phyloP scores from a whole-genome alignment of 169 alveolate species.

The Hepatocystis sp. region DNA sequence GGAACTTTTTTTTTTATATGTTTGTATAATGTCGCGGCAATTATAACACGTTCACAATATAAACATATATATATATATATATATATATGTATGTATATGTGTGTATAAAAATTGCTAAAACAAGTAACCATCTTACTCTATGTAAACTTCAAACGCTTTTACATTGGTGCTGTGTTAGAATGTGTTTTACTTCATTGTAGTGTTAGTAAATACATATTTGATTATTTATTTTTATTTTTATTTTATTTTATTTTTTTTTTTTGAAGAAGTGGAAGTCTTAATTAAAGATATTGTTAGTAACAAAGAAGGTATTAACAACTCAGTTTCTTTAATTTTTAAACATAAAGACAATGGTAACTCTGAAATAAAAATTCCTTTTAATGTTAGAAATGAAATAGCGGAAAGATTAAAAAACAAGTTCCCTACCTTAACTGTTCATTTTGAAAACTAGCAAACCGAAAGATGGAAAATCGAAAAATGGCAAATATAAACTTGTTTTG shows the following conservation, averaged over 20 bases:
- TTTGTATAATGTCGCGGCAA: no score
- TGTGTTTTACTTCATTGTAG: no score
- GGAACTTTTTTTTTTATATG: no score
- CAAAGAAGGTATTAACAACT: conserved; percentile 68
- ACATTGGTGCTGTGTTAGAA: no score
- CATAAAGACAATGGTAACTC: conserved; percentile 20
- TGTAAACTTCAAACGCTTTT: no score
- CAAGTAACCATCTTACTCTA: no score
- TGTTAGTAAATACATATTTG: no score
- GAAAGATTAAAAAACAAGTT: conserved; percentile 70
- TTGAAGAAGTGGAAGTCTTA: conserved; percentile 51
- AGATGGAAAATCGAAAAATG: not conserved
- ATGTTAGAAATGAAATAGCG: conserved; percentile 56
- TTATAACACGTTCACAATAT: not conserved
- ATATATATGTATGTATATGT: not conserved
- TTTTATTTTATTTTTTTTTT: not conserved
- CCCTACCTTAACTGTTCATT: conserved; percentile 61
- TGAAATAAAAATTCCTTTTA: conserved; percentile 52
- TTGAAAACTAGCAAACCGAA: conserved; percentile 32
- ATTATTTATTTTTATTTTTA: no score
- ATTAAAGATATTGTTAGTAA: conserved; percentile 35
- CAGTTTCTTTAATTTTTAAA: conserved; percentile 28
- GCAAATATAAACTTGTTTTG: conserved; percentile 9
- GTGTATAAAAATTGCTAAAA: not conserved
- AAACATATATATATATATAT: not conserved